A percentile compares a stretch with the other conserved stretches of the same genome.
These are phyloP conservation scores for Flammula alnicola DNA, from an alignment of 1,284 basidiomycete genomes.

Conservation along the genomic window DNA sequence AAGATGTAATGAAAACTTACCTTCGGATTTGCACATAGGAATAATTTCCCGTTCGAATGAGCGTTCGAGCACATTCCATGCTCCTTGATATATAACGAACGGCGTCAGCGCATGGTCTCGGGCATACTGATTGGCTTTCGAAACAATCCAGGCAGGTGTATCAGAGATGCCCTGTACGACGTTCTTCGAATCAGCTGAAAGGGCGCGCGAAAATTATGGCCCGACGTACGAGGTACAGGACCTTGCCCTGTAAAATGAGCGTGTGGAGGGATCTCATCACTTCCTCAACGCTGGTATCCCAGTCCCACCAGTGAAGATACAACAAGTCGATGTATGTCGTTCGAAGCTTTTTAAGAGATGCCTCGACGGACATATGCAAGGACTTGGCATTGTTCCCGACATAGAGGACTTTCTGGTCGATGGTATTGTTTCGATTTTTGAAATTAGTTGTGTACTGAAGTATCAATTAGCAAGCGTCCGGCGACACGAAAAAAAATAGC, in stretches of 20 bases:
- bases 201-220: not conserved
- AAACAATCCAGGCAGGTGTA: constrained; percentile 45
- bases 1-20: too few relatives aligned
- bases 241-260: constrained; percentile 47
- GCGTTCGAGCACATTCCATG: too few relatives aligned
- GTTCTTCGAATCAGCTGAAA: not conserved
- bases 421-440: constrained; percentile 24
- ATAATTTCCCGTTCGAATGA: too few relatives aligned
- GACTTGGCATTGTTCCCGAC: constrained; percentile 53
- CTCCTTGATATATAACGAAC: too few relatives aligned
- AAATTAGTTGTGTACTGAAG: constrained; percentile 40
- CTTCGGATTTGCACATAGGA: too few relatives aligned
- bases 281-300: constrained; percentile 58
- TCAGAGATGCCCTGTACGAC: constrained; percentile 43
- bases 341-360: constrained; percentile 55
- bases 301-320: constrained; percentile 52
- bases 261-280: constrained; percentile 54
- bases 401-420: constrained; percentile 44
- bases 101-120: constrained; percentile 47
- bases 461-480: too few relatives aligned
- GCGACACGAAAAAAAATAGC: too few relatives aligned
- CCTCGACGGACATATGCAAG: constrained; percentile 46
- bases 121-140: constrained; percentile 44
- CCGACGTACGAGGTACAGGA: constrained; percentile 43
- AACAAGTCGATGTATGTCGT: constrained; percentile 56